These are phyloP conservation scores for Colletotrichum sp. DNA, from an alignment of 2,329 filamentous ascomycete genomes.

Conservation along the genomic window DNA sequence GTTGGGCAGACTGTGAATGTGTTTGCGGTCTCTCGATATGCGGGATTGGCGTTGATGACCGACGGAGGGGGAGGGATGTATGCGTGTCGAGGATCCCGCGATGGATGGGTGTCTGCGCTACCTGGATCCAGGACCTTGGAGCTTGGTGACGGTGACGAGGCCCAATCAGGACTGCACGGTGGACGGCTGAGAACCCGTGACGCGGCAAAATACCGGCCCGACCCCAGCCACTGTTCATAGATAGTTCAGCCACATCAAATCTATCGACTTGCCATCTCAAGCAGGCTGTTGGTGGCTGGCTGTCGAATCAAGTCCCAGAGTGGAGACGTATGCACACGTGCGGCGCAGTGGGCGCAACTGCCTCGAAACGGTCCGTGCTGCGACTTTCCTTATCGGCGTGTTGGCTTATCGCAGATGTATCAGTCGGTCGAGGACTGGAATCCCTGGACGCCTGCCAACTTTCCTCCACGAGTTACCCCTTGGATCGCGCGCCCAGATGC, in stretches of 20 bases:
- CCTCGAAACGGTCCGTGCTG: neutral
- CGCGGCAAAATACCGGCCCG: slow-evolving; percentile 14
- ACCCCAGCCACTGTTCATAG: neutral
- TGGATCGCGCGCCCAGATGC: neutral
- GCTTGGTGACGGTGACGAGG: slow-evolving; percentile 21
- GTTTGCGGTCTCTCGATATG: slow-evolving; percentile 6
- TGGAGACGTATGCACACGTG: neutral
- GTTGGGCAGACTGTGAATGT: slow-evolving; percentile 24
- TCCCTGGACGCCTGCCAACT: neutral
- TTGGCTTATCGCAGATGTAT: neutral
- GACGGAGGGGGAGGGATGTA: slow-evolving; percentile 22
- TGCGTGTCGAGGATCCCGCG: slow-evolving; percentile 17
- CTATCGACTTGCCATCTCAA: neutral
- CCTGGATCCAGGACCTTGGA: slow-evolving; percentile 22
- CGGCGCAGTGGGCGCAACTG: neutral
- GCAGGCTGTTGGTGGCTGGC: neutral
- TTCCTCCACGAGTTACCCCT: neutral
- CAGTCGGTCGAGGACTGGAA: neutral
- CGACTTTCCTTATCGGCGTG: neutral
- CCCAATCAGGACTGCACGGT: slow-evolving; percentile 17
- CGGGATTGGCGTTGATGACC: slow-evolving; percentile 24
- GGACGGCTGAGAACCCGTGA: slow-evolving; percentile 21
- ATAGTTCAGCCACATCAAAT: neutral
- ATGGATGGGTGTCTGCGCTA: slow-evolving; percentile 13
- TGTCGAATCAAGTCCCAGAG: neutral